Conservation (phyloP, 805 yeast genomes). For the Suhomyces prunicola region DNA sequence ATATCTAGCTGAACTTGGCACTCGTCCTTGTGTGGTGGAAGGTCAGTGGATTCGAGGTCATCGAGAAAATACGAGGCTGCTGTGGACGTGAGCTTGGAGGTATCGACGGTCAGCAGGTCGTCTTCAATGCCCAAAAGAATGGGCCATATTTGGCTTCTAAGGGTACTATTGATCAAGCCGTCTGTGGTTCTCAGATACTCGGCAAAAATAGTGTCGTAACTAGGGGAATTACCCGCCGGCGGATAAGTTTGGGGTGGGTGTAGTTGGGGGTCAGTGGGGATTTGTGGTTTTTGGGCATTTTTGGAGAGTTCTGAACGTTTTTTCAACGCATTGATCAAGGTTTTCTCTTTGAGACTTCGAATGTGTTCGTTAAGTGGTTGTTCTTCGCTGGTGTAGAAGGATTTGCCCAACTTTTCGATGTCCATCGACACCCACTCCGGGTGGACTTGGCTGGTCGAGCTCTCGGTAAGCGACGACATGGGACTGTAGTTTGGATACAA, state of each 20-base stretch:
- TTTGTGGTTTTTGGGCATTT: background rate
- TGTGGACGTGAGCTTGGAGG: constrained; percentile 2
- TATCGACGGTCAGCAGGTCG: background rate
- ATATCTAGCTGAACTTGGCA: constrained; percentile 79
- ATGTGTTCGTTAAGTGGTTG: constrained; percentile 40
- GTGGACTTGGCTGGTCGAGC: constrained; percentile 8
- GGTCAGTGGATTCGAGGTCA: constrained; percentile 19
- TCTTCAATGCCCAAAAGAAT: constrained; percentile 33
- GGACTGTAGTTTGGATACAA: background rate
- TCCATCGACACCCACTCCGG: constrained; percentile 55
- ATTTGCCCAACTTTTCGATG: constrained; percentile 42
- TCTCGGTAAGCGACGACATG: constrained; percentile 1
- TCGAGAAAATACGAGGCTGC: constrained; percentile 2
- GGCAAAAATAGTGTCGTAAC: constrained; percentile 17
- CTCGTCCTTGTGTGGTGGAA: constrained; percentile 63
- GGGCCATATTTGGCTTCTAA: constrained; percentile 53
- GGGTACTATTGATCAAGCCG: constrained; percentile 43
- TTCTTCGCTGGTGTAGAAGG: constrained; percentile 41
- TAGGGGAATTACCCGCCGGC: constrained; percentile 2
- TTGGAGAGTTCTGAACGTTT: background rate
- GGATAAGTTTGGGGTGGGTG: background rate
- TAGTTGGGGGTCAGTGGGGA: background rate
- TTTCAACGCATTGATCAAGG: constrained; percentile 34
- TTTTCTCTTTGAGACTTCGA: constrained; percentile 33
- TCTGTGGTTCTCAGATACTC: constrained; percentile 43